Evolutionary conservation across 345 rosid genomes (phyloP).

Genomic region (Gossypium raimondii): DNA sequence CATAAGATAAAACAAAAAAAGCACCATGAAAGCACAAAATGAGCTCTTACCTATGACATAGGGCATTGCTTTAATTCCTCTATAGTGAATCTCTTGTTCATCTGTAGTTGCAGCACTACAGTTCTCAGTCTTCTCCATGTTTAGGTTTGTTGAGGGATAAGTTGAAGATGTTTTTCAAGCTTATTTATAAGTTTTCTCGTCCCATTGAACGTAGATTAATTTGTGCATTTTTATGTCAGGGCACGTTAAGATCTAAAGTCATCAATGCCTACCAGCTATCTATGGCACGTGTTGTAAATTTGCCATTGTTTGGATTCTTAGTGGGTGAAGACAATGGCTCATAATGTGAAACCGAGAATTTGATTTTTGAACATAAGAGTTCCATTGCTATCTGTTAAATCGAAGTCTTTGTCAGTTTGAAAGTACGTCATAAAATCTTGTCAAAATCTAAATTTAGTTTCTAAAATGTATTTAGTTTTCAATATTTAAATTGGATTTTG

Average conservation of each 20-base stretch:
- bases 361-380: too few relatives aligned
- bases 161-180: neutral
- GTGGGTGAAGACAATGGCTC: too few relatives aligned
- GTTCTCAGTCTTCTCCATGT: constrained; percentile 6
- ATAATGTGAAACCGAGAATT: too few relatives aligned
- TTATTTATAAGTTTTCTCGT: neutral
- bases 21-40: neutral
- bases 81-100: constrained; percentile 7
- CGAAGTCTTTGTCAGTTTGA: too few relatives aligned
- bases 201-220: neutral
- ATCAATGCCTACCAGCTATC: too few relatives aligned
- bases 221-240: neutral
- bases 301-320: too few relatives aligned
- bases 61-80: constrained; percentile 17
- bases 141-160: neutral
- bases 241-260: neutral
- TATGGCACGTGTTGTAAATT: too few relatives aligned
- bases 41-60: constrained; percentile 4
- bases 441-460: too few relatives aligned
- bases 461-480: too few relatives aligned
- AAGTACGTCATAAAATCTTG: too few relatives aligned
- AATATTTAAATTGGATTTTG: too few relatives aligned
- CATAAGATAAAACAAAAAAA: neutral
- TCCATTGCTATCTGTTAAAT: too few relatives aligned
- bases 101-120: neutral